A percentile compares a stretch with the other conserved stretches of the same genome.
These are phyloP conservation scores for Antitrichia curtipendula DNA, from an alignment of 225 moss, liverwort and hornwort genomes.

Conservation along the genomic window DNA sequence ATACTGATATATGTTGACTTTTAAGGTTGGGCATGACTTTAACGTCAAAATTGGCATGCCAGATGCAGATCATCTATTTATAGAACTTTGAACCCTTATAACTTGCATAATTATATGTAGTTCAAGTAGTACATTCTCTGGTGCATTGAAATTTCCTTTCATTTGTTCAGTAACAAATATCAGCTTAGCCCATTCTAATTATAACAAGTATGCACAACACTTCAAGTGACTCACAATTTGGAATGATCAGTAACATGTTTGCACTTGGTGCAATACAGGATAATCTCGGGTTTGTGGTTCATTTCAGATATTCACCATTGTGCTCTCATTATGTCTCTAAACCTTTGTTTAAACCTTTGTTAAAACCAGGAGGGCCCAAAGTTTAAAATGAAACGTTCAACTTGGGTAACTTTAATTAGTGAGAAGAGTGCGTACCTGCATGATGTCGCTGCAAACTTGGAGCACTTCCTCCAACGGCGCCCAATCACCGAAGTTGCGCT, in stretches of 20 bases:
- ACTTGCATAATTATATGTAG: background rate
- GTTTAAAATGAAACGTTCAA: no score
- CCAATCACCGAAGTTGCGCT: slow-evolving; percentile 84
- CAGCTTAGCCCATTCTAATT: background rate
- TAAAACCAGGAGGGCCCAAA: background rate
- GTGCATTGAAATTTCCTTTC: background rate
- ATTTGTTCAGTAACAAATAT: background rate
- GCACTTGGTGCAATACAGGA: background rate
- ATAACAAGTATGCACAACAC: background rate
- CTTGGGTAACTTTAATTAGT: background rate
- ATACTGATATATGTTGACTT: background rate
- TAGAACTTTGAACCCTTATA: background rate
- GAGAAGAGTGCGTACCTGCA: slow-evolving; percentile 2
- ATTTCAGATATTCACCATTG: background rate
- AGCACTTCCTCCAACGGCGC: slow-evolving; percentile 68
- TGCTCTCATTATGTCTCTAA: background rate
- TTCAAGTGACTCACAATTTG: background rate
- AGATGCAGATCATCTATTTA: background rate
- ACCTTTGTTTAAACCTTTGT: background rate
- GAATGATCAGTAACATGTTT: background rate
- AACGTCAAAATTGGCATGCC: background rate
- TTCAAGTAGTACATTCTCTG: background rate
- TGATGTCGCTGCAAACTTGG: slow-evolving; percentile 47
- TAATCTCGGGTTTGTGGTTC: background rate
- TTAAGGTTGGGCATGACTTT: background rate